Evolutionary conservation across 1,284 basidiomycete genomes (phyloP).

Genomic region (Microbotryum intermedium): DNA sequence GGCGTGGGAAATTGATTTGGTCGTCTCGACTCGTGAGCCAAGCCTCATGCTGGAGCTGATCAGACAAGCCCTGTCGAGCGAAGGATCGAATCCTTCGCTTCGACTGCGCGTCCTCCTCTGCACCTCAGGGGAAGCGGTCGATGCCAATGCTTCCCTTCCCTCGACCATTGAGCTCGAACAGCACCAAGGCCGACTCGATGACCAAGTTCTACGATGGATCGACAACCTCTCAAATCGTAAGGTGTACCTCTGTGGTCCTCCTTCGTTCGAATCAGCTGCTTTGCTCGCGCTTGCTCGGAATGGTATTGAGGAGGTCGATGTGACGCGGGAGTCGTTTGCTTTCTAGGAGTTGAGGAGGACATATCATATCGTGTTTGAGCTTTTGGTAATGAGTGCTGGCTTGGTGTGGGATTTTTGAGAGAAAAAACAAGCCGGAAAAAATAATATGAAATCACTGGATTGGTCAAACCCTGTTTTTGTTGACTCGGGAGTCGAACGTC

Average conservation of each 20-base stretch:
- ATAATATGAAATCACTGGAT: too few species aligned
- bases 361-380: too few species aligned
- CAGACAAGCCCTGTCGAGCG: conserved; percentile 30
- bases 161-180: not conserved
- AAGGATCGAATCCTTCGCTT: not conserved
- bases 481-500: too few species aligned
- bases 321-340: conserved; percentile 42
- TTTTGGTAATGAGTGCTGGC: too few species aligned
- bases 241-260: conserved; percentile 23
- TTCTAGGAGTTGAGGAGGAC: conserved; percentile 34
- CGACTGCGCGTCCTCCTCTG: conserved; percentile 11
- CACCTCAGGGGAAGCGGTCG: not conserved
- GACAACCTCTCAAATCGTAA: not conserved
- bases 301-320: conserved; percentile 35
- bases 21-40: conserved; percentile 49
- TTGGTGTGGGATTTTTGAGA: too few species aligned
- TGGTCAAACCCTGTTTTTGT: too few species aligned
- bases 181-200: not conserved
- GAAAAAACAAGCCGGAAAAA: too few species aligned
- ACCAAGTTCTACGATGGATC: not conserved
- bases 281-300: conserved; percentile 34
- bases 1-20: conserved; percentile 43
- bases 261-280: conserved; percentile 31
- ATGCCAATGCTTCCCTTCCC: not conserved
- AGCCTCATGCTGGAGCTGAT: conserved; percentile 45